Percentiles rank a stretch among this genome's conserved stretches.
phyloP scores from a whole-genome alignment of 257 asterid genomes.

The Solanum medicagineum region DNA sequence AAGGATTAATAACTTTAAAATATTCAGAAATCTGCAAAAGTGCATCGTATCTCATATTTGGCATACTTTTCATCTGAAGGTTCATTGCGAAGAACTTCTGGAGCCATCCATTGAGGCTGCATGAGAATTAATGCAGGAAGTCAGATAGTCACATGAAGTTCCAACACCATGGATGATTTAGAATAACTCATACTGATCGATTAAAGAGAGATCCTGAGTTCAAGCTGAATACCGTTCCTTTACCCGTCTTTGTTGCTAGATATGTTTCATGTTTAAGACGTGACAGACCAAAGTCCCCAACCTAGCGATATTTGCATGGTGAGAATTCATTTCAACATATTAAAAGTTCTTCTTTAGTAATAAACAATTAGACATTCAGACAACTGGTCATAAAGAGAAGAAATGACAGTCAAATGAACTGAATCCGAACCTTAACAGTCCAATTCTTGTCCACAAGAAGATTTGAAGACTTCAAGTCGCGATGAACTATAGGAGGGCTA shows the following conservation, averaged over 20 bases:
- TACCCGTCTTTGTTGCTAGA: constrained; percentile 78
- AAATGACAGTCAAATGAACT: background rate
- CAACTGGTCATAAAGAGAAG: background rate
- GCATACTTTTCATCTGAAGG: constrained; percentile 83
- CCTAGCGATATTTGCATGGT: constrained; percentile 29
- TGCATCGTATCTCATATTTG: background rate
- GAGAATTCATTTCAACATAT: background rate
- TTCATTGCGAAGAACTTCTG: constrained; percentile 94
- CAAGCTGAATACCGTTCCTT: constrained; percentile 75
- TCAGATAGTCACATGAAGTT: background rate
- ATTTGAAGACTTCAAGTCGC: constrained; percentile 95
- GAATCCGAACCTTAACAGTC: constrained; percentile 74
- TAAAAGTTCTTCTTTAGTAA: background rate
- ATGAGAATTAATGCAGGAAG: background rate
- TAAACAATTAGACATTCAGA: background rate
- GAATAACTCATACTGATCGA: background rate
- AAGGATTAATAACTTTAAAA: background rate
- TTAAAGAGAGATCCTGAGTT: background rate
- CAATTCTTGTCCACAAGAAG: constrained; percentile 97
- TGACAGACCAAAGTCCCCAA: constrained; percentile 96
- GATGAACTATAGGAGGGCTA: constrained; percentile 84
- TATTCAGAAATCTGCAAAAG: background rate
- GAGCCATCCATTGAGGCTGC: constrained; percentile 99
- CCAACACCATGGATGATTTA: background rate
- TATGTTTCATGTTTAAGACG: constrained; percentile 78